phyloP scores from a whole-genome alignment of 2,329 filamentous ascomycete species.

The Thielaviopsis musarum region DNA sequence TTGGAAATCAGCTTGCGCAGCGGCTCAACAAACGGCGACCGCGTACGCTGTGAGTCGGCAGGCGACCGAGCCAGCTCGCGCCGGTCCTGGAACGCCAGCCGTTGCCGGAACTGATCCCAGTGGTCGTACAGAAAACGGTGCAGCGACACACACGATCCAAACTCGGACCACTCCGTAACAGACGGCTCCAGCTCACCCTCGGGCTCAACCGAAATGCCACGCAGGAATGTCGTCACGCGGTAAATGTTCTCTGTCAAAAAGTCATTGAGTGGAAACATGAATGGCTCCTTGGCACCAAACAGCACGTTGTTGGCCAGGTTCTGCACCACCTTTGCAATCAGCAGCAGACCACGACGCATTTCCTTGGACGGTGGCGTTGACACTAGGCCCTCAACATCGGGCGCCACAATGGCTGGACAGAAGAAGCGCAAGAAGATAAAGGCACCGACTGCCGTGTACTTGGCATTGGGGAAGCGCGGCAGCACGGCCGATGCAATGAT shows the following conservation, averaged over 20 bases:
- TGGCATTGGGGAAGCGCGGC: conserved; percentile 48
- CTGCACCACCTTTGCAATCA: conserved; percentile 56
- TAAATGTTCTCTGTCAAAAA: conserved; percentile 54
- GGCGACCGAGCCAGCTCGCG: conserved; percentile 39
- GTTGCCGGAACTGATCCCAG: conserved; percentile 52
- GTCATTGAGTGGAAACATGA: conserved; percentile 55
- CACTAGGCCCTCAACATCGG: conserved; percentile 50
- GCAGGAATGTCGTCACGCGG: conserved; percentile 46
- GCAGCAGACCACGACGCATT: conserved; percentile 48
- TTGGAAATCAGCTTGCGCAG: conserved; percentile 46
- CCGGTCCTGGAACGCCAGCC: conserved; percentile 41
- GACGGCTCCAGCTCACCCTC: conserved; percentile 25
- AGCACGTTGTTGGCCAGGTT: conserved; percentile 57
- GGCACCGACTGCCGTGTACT: conserved; percentile 54
- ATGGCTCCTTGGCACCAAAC: conserved; percentile 55
- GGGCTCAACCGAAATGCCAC: conserved; percentile 46
- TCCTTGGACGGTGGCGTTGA: conserved; percentile 44
- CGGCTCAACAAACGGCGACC: conserved; percentile 41
- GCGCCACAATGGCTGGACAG: conserved; percentile 54
- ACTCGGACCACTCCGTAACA: conserved; percentile 42
- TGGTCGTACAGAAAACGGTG: conserved; percentile 56
- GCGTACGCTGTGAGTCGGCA: conserved; percentile 32
- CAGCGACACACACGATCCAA: conserved; percentile 52
- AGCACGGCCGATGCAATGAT: conserved; percentile 51
- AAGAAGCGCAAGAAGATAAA: conserved; percentile 59